Conservation (phyloP, 129 eudicot genomes). For the sunflower (Helianthus annuus) region HanXRQr2.0-SUNRISE NC_035446.2:6247263-6247762, state of each 20-base stretch:
- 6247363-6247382: neutral
- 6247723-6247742: too few species aligned
- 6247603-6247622: constrained; percentile 10
- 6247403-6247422: neutral
- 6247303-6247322: neutral
- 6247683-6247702: neutral
- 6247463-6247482: constrained; percentile 53
- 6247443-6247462: constrained; percentile 41
- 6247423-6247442: constrained; percentile 38
- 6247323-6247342: neutral
- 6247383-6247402: neutral
- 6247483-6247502: constrained; percentile 81
- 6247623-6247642: constrained; percentile 32
- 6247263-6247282: neutral
- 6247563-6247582: constrained; percentile 9
- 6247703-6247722: neutral
- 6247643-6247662: constrained; percentile 29
- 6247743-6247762: too few species aligned
- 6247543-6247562: constrained; percentile 27
- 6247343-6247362: neutral
- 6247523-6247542: constrained; percentile 58
- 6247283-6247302: neutral
- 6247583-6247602: neutral
- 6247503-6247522: constrained; percentile 73
- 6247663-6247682: constrained; percentile 21